Base-by-base conservation (phyloP, 345 rosid species). In the Lumnitzera littorea region DNA sequence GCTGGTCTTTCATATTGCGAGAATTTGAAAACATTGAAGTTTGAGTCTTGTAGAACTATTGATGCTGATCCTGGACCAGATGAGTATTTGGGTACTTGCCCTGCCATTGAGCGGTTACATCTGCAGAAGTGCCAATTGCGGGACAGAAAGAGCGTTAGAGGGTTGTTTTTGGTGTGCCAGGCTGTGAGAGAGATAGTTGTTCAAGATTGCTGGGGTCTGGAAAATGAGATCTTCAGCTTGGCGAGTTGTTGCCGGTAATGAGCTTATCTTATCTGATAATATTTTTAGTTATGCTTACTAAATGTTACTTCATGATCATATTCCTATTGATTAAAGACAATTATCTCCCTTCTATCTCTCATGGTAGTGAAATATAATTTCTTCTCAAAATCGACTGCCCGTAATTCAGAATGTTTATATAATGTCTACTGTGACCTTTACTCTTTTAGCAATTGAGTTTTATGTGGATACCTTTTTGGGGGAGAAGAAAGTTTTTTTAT, bases 141-240 rank as follows among this genome's bases (percentile, higher is more conserved):
- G 76, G 85, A 84, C 58, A 86, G 80, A 73, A 61, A 66, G 43
- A 61, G 84, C 1, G 60, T 78, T 6, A 78, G 86, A 70, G 88
- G 91, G 13, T 50, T 95, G 83, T 88, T 95, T 68, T 63, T 72
- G 73, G 84, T 87, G 17, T 85, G 96, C 55, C 82, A 76, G 69
- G 74, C 79, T 15, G 91, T 84, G 24, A 84, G 79, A 78, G 96
- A 88, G 58, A 56, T 95, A 55, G 77, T 80, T 57, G 51, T 91
- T 46, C 96, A 86, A 63, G 86, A 91, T 61, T 91, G 98, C 73
- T 91, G 98, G 98, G 96, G 99, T 67, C 73, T 91, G 73, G 90
- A 85, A 60, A 68, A 91, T 71, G 96, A 85, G 48, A 65, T 73
- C 47, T 86, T 95, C 85, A 63, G 72, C 67, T 61, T 73, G 46